Percentiles rank a stretch among this genome's conserved stretches.
Conservation (phyloP, 1,139 yeast species). For the Suhomyces kunorum region DNA sequence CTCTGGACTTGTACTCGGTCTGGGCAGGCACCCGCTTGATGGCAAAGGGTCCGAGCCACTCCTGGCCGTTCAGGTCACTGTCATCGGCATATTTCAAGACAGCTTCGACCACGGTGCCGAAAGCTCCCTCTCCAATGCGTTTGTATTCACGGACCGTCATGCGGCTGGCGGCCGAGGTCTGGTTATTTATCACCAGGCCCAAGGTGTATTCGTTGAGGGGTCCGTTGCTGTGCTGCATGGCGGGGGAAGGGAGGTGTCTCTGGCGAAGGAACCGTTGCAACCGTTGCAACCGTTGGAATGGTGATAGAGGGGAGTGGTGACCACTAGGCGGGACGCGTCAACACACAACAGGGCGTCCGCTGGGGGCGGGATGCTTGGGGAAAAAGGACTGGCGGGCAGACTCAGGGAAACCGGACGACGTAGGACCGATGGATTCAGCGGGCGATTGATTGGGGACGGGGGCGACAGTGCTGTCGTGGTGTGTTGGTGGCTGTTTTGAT, state of each 20-base stretch:
- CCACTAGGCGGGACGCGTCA: conserved; percentile 3
- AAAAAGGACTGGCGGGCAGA: not conserved
- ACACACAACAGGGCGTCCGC: too few relatives aligned
- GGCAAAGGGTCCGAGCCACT: conserved; percentile 79
- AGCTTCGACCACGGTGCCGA: conserved; percentile 81
- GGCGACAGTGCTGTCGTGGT: conserved; percentile 1
- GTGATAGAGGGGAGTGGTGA: not conserved
- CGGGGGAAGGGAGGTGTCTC: conserved; percentile 1
- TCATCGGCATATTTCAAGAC: conserved; percentile 39
- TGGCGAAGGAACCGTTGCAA: too few relatives aligned
- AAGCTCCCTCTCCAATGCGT: conserved; percentile 81
- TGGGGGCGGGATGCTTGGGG: conserved; percentile 2
- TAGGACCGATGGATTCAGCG: not conserved
- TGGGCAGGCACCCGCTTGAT: conserved; percentile 83
- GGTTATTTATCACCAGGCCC: conserved; percentile 64
- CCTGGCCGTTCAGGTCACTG: conserved; percentile 23
- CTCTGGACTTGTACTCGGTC: conserved; percentile 80
- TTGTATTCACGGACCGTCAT: conserved; percentile 74
- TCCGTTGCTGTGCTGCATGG: conserved; percentile 11
- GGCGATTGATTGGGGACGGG: not conserved
- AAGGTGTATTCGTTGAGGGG: conserved; percentile 30
- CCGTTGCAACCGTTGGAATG: too few relatives aligned
- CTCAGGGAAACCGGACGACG: not conserved
- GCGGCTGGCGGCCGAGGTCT: conserved; percentile 51
- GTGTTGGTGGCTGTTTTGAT: conserved; percentile 1